Base-by-base conservation (phyloP, 2,329 filamentous ascomycete genomes). In the Aspergillus jensenii region DNA sequence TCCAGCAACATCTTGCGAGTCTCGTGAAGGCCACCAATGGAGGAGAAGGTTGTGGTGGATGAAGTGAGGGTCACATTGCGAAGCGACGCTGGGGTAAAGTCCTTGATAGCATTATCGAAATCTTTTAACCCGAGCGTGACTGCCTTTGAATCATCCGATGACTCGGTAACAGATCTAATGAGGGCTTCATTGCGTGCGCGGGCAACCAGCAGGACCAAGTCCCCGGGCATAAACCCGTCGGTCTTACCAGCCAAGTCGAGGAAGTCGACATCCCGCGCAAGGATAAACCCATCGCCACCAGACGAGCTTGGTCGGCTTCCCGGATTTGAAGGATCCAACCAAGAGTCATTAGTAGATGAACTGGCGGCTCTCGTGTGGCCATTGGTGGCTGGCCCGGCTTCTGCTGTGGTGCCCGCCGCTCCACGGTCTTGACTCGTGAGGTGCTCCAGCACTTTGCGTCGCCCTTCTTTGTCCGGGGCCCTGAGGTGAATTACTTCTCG, bases 201-300 rank as follows among this genome's bases (percentile, higher is more conserved):
- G 11, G 91, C 88, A 17, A 96, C 90, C 11, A 99, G 84, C 2
- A 97, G 82, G 15, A 89, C 87, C 39, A 99, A 81, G 73, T 99
- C 95, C 3, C 93, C 95, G 1, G 95, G 93, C 93, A 98, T 97
- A 71, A 98, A 99, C 1, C 95, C 95, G 70, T 99, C 95, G 0
- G 93, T 98, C 65, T 93, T 89, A 1, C 95, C 93, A 17, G 96
- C 92, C 56, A 99, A 83, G 62, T 98, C 93, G 8, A 98, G 84
- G 58, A 98, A 90, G 72, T 99, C 95, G 9, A 99, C 84, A 49
- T 89, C 84, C 0, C 85, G 78, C 58, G 92, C 89, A 6, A 96
- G 78, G 1, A 88, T 76, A 67, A 96, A 95, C 0, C 88, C 89
- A 53, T 84, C 83, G 54, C 68, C 72, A 11, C 76, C 78, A 12